phyloP scores from a whole-genome alignment of 2,329 filamentous ascomycete species.

The Ceratocystis harringtonii region DNA sequence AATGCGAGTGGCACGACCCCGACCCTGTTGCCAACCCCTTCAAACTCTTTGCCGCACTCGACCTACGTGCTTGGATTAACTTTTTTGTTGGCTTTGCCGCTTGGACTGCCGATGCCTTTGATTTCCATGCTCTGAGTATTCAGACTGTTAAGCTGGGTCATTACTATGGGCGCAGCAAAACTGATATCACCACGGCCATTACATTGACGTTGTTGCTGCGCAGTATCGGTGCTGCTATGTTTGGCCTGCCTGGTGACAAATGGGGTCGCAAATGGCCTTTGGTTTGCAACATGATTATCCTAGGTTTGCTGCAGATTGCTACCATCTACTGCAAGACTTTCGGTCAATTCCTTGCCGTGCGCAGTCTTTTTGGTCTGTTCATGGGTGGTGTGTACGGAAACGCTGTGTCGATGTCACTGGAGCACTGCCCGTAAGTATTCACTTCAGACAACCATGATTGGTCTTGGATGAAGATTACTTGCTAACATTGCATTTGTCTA shows the following conservation, averaged over 20 bases:
- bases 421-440: constrained; percentile 52
- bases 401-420: constrained; percentile 62
- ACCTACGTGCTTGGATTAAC: constrained; percentile 55
- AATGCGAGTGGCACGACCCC: constrained; percentile 53
- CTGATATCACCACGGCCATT: constrained; percentile 59
- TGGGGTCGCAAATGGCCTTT: constrained; percentile 76
- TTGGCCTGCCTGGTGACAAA: constrained; percentile 63
- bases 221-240: constrained; percentile 58
- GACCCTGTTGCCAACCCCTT: constrained; percentile 56
- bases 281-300: constrained; percentile 62
- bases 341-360: constrained; percentile 53
- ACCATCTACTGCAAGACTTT: constrained; percentile 66
- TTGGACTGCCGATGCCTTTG: constrained; percentile 73
- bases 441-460: too few relatives aligned
- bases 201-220: constrained; percentile 60
- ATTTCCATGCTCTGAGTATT: constrained; percentile 68
- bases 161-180: constrained; percentile 38
- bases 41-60: constrained; percentile 49
- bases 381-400: constrained; percentile 75
- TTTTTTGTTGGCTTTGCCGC: constrained; percentile 58
- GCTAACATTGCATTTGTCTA: constrained; percentile 24
- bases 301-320: constrained; percentile 52
- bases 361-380: constrained; percentile 61
- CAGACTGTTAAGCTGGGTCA: constrained; percentile 55
- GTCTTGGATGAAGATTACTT: constrained; percentile 7